Evolutionary conservation across 192 early-diverging fungal genomes (phyloP).

Genomic region (Fimicolochytrium jonesii): DNA sequence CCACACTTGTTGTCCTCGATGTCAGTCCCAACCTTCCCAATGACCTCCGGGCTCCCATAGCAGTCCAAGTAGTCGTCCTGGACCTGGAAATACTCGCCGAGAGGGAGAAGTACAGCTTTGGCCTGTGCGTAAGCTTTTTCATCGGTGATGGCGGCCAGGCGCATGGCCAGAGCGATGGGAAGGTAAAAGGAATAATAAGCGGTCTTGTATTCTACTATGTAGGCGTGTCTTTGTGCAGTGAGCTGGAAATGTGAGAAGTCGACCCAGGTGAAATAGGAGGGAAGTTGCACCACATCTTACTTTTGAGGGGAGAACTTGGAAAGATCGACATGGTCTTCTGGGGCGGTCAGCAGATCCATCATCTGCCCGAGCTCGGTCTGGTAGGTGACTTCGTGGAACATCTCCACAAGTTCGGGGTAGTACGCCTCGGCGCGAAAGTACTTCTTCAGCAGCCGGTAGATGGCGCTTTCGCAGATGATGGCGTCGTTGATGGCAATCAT

Average conservation of each 20-base stretch:
- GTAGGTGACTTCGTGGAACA: conserved; percentile 93
- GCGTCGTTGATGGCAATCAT: conserved; percentile 94
- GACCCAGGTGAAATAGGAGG: conserved; percentile 1
- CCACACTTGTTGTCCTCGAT: conserved; percentile 99
- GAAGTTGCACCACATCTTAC: conserved; percentile 34
- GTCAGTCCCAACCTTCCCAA: conserved; percentile 99
- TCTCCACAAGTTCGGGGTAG: conserved; percentile 89
- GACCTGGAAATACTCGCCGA: conserved; percentile 98
- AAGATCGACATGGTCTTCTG: conserved; percentile 92
- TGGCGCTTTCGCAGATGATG: conserved; percentile 86
- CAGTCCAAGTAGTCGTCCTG: conserved; percentile 99
- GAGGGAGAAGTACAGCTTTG: conserved; percentile 79
- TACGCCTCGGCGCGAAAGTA: conserved; percentile 81
- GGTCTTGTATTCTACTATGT: conserved; percentile 98
- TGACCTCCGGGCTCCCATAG: conserved; percentile 78
- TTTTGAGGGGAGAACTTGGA: conserved; percentile 87
- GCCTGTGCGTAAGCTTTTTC: conserved; percentile 78
- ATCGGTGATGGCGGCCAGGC: conserved; percentile 80
- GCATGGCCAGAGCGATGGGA: conserved; percentile 91
- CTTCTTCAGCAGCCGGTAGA: conserved; percentile 93
- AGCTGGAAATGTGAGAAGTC: not conserved
- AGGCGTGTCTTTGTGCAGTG: conserved; percentile 54
- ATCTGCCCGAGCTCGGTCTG: conserved; percentile 98
- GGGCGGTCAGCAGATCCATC: conserved; percentile 97
- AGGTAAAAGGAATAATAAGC: conserved; percentile 99